Base-by-base conservation (phyloP, 345 rosid genomes). In the Corchorus olitorius region DNA sequence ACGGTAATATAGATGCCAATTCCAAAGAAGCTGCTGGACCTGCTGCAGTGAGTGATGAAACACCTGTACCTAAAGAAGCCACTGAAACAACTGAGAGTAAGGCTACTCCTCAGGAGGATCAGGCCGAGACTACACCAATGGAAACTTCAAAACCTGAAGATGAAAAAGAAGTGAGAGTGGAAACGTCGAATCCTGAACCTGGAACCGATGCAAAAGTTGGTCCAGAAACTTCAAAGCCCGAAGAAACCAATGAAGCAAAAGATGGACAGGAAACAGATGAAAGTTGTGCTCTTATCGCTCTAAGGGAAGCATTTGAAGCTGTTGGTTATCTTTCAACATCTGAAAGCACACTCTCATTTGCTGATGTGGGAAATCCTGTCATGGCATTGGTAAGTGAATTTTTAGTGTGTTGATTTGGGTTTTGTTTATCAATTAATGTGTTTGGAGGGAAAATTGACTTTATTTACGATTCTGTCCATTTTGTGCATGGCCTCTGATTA, bases 321-420 rank as follows among this genome's bases (percentile, higher is more conserved):
- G 83, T 91, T 86, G 97, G 97, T 62, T 88, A 91, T 85, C 65
- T 63, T 74, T 78, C 86, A 72, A 81, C 87, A 3, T 88, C 94
- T 64, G 99, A 92, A 83, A 75, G 83, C 67, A 80, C 83, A 11
- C 79, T 86, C 64, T 92, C 98, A 83, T 96, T 96, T 90, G 89
- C 94, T 75, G 98, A 92, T 67, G 91, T 87, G 66, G 99, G 99
- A 81, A 94, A 92, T 80, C 99, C 99, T 72, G 97, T 86, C 79
- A 94, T 96, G 97, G 98, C 98, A 72, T 81, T 96, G 97, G 99
- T 94, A 87, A 84, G 98, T 85, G 72, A 56, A 35, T 48, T 73
- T 62, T 74, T 39, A 52, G 14, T 65, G 17, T 35, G 13, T 15
- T 34, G 66, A 73, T 61, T 56, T 20, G 6, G 58, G 12, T 22